phyloP scores from a whole-genome alignment of 768 basidiomycete genomes.

The Podaxis sp. region DNA sequence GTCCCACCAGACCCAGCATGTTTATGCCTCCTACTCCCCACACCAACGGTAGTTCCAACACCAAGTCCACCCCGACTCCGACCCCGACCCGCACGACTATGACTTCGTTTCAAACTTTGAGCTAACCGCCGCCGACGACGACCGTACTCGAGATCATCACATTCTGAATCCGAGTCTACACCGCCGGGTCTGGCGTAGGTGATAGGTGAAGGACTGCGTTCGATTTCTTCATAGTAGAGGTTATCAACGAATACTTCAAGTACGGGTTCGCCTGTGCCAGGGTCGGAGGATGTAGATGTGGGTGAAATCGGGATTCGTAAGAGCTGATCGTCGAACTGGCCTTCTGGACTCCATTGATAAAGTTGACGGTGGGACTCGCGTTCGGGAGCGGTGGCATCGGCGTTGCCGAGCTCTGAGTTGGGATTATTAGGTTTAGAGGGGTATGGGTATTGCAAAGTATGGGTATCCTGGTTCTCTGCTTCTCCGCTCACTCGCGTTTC shows the following conservation, averaged over 20 bases:
- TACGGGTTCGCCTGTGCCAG: background rate
- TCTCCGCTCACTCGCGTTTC: background rate
- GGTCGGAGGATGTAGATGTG: background rate
- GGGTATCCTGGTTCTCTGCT: background rate
- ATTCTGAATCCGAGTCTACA: background rate
- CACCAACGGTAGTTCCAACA: background rate
- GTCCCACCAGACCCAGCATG: background rate
- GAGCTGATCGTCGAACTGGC: constrained; percentile 3
- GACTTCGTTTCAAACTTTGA: background rate
- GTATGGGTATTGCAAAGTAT: constrained; percentile 1
- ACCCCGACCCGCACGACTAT: background rate
- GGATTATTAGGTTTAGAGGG: background rate
- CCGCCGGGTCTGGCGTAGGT: constrained; percentile 5
- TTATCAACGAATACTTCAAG: constrained; percentile 14
- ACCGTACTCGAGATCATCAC: background rate
- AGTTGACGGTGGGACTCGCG: background rate
- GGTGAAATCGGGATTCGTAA: constrained; percentile 1
- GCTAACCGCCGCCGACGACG: background rate
- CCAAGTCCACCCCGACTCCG: background rate
- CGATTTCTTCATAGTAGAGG: constrained; percentile 2
- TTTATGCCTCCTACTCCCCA: background rate
- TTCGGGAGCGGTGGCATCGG: background rate
- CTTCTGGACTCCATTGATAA: background rate
- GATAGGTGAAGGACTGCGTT: constrained; percentile 14
- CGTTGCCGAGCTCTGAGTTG: background rate